Percentiles rank a stretch among this genome's conserved stretches.
Evolutionary conservation across 2,329 filamentous ascomycete genomes (phyloP).

Genomic region (Stemphylium vesicarium): DNA sequence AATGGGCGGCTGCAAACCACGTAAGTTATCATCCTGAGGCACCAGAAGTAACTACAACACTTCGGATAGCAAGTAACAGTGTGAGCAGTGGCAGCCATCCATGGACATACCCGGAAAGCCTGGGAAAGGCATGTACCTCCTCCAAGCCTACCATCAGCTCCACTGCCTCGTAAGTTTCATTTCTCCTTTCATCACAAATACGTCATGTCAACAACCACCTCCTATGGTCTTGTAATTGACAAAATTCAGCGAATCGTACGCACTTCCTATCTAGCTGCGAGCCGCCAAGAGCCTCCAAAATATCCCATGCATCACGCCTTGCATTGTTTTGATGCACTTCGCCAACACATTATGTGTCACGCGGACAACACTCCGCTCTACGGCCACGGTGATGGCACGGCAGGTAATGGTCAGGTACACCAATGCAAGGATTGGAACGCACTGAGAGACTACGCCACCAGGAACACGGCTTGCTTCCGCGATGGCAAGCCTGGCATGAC

Average conservation of each 20-base stretch:
- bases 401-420: conserved; percentile 22
- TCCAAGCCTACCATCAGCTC: conserved; percentile 25
- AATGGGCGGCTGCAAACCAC: conserved; percentile 24
- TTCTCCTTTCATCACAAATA: neutral
- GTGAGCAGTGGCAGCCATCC: conserved; percentile 1
- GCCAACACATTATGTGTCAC: conserved; percentile 27
- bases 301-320: conserved; percentile 6
- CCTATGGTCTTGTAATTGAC: neutral
- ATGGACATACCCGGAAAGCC: conserved; percentile 13
- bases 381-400: conserved; percentile 16
- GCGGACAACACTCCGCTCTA: conserved; percentile 28
- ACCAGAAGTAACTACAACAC: too few species aligned
- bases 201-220: too few species aligned
- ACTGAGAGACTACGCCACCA: conserved; percentile 21
- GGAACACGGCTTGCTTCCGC: conserved; percentile 36
- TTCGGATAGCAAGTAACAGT: neutral
- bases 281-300: conserved; percentile 8
- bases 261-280: conserved; percentile 3
- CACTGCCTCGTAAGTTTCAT: conserved; percentile 24
- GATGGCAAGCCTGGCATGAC: conserved; percentile 20
- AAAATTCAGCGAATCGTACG: conserved; percentile 6
- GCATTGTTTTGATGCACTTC: conserved; percentile 26
- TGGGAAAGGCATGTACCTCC: conserved; percentile 18
- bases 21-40: conserved; percentile 6
- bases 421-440: conserved; percentile 23